Evolutionary conservation across 1,284 basidiomycete species (phyloP), one percentile per base, ranked within the genome.

Genomic region (Naganishia sp.): DNA sequence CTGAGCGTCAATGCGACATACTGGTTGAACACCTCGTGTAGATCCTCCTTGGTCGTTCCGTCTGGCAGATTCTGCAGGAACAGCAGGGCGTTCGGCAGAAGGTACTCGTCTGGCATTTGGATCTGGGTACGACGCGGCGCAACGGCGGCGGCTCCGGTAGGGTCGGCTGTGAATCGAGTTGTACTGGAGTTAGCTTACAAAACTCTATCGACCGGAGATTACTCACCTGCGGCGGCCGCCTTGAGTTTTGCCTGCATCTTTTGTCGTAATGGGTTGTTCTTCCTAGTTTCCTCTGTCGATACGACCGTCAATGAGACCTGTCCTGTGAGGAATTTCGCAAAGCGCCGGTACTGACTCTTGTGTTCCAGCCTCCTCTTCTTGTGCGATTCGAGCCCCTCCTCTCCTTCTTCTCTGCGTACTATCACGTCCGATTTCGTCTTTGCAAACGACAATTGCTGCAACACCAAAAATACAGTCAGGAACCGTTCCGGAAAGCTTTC

Each of bases 21-120:
- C 90, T 92, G 89, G 67, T 90, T 88, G 82, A 96, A 96, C 43
- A 96, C 83, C 1, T 87, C 86, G 78, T 88, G 86, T 71, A 97
- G 87, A 74, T 92, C 89, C 64, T 94, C 92, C 76, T 94, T 92
- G 63, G 88, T 92, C 72, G 81, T 89, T 74, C 93, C 91, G 61
- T 82, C 81, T n/a, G 93, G 93, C 36, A 96, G 83, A 78, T 96
- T 96, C 82, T 99, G 95, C 71, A 99, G 79, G 85, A 99, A 99
- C 65, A 99, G 86, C 81, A 98, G 95, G 79, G 94, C 94, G 89
- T 99, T 99, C 39, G 95, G 95, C 4, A 96, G 96, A 9, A 99
- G 86, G 80, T 99, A 99, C 80, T 99, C 95, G 88, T 99, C 95
- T 39, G 96, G 94, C 90, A 96, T 94, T 77, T 93, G 90, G 70